A percentile compares a stretch with the other conserved stretches of the same genome.
Conservation (phyloP, 306 rosid species). For the Abrus precatorius region DNA sequence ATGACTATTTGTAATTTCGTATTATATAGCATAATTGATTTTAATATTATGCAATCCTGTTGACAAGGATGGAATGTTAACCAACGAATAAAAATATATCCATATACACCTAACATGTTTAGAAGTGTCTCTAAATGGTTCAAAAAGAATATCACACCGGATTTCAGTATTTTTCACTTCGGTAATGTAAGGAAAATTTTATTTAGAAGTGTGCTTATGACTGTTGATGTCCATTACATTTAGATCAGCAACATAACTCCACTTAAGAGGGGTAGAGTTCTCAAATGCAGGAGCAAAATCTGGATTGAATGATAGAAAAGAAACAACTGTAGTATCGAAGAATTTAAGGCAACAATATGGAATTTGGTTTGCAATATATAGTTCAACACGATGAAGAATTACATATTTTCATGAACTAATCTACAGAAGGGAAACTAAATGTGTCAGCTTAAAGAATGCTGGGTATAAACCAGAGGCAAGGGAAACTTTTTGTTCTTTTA, state of each 20-base stretch:
- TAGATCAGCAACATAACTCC: neutral
- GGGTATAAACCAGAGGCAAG: neutral
- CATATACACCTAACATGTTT: neutral
- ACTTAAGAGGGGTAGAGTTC: conserved; percentile 16
- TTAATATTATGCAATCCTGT: conserved; percentile 7
- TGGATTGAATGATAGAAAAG: neutral
- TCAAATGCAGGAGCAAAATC: conserved; percentile 31
- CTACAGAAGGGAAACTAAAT: neutral
- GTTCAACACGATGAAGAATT: conserved; percentile 28
- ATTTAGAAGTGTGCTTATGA: conserved; percentile 6
- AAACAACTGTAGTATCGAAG: neutral
- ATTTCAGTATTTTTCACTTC: neutral
- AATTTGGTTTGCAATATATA: conserved; percentile 28
- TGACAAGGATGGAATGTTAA: conserved; percentile 1
- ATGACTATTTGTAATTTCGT: no score
- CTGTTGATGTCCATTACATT: conserved; percentile 26
- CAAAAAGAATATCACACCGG: neutral
- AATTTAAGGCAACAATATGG: conserved; percentile 12
- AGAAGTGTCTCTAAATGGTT: conserved; percentile 24
- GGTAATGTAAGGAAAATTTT: neutral
- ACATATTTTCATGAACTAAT: conserved; percentile 13
- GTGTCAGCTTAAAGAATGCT: conserved; percentile 29
- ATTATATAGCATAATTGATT: no score
- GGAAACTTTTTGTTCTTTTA: conserved; percentile 17
- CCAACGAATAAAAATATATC: neutral